Evolutionary conservation across 2,329 filamentous ascomycete species (phyloP), one percentile per base, ranked within the genome.

Genomic region (Trichoderma atroviride): DNA sequence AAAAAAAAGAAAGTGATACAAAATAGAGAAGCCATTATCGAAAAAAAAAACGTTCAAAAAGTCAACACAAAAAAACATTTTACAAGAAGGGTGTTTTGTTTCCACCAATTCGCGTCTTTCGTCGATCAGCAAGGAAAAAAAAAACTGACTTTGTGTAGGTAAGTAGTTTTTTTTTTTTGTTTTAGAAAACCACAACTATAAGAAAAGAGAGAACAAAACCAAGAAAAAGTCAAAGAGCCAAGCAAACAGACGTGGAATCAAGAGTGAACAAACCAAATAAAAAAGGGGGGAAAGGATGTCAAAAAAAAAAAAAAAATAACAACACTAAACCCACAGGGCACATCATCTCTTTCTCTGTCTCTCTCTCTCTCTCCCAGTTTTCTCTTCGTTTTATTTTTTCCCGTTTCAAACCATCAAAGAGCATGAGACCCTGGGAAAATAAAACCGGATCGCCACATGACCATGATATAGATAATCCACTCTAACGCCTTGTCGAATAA

Each of bases 401-500:
- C 74, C 76, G 57, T 71, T 70, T 72, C 66, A 75, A 74, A 74
- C 75, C 76, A 75, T 75, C 74, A 73, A 73, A 70, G 47, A 69
- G 53, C 37, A 61, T 22, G 43, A 68, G 61, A 50, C 53, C 67
- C 65, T 59, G 58, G 58, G 65, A 35, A 66, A 53, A 35, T 35
- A 43, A 43, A 60, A 69, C 69, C 69, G 61, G 65, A 78, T 80
- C 79, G 78, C 79, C 79, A 72, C 78, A 78, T 78, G 76, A 77
- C 77, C 79, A 77, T 80, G 79, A 81, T 81, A 79, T 80, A 79
- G 74, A 75, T 68, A 50, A 68, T 75, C 78, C 78, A 74, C 74
- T 76, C 73, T 72, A 81, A 81, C 79, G 79, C 79, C 79, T 74
- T 77, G 74, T 79, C 75, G 73, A 78, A 79, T 77, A 75, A 80